Base-by-base conservation (phyloP, 495 filamentous ascomycete species). In the Annulohypoxylon stygium region DNA sequence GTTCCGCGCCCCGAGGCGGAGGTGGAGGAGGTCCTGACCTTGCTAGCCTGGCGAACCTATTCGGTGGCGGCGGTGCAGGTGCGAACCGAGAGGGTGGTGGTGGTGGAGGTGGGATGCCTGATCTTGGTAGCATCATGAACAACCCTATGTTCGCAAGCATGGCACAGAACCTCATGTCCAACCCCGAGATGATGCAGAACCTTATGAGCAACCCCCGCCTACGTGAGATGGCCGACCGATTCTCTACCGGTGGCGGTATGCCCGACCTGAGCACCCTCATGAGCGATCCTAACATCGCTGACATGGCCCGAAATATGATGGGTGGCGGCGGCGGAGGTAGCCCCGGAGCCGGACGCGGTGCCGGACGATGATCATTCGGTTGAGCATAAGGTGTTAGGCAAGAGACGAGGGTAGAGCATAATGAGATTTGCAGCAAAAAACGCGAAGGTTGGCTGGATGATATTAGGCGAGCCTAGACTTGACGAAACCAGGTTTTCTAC, bases 91-190 rank as follows among this genome's bases (percentile, higher is more conserved):
- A 83, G 1, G 87, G 83, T 14, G 88, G 82, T 23, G 85, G 82
- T n/a, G 83, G 85, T 8, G 91, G 89, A 16, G 92, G 94, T 43
- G 93, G 93, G 39, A 93, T 95, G 92, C 94, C 94, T 3, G 95
- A 98, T 81, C 78, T 99, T 39, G 80, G 87, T 65, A 86, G 84
- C 62, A 88, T 99, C 77, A 98, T 99, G 96, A 93, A 82, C 82
- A 98, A 99, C 85, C 96, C 96, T 47, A 98, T 98, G 96, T 95
- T 99, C 80, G 85, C 93, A 47, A 91, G 85, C 83, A 97, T 98
- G 93, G 96, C 96, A 25, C 93, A 97, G 86, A 97, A 93, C 78
- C 79, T 99, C 47, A 98, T 98, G 95, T 92, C 89, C 80, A 98
- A 99, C 81, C 96, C 96, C 11, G 91, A 97, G 5, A 89, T 92